Evolutionary conservation across 345 rosid genomes (phyloP), one percentile per base, ranked within the genome.

Genomic region (Pugionium cornutum): DNA sequence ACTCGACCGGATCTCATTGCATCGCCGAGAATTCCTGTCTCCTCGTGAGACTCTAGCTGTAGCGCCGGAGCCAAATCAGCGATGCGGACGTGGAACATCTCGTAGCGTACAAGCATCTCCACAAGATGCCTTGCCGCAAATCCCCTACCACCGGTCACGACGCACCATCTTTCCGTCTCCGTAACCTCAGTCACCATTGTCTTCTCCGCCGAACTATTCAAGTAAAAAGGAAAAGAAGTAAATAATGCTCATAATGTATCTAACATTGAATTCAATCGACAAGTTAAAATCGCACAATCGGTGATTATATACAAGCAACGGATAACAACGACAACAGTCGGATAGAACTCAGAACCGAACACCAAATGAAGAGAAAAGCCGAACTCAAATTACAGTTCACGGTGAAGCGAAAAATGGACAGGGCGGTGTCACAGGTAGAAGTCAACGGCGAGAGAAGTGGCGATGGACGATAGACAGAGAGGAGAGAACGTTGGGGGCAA

Each of bases 141-240:
- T 42, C 97, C 99, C 71, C 99, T 80, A 54, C 95, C 99, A 0
- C 99, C 99, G 0, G 97, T 94, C 35, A 94, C 96, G 40, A 85
- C 82, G 51, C 96, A 90, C 92, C 94, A 86, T 36, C 77, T 80
- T 75, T 76, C 83, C 62, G 69, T 83, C 70, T 34, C 77, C 6
- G 68, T 76, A 53, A 46, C 66, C 36, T 65, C 68, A 58, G 2
- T 18, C 72, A 68, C 57, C 84, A 82, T 77, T 63, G 48, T 45
- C 66, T 59, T 51, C 58, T 40, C 61, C 67, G 52, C 35, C 46
- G 28, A 37, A 39, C 31, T 43, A 40, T 9, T 11, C 30, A 65
- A 43, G 3, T 8, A 18, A 31, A 55, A 55, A 42, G 6, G 47
- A 0, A 9, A 18, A 9, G 25, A 39, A 18, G 4, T 9, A 33